phyloP scores from a whole-genome alignment of 2,329 filamentous ascomycete species.

The Byssoonygena ceratinophila region DNA sequence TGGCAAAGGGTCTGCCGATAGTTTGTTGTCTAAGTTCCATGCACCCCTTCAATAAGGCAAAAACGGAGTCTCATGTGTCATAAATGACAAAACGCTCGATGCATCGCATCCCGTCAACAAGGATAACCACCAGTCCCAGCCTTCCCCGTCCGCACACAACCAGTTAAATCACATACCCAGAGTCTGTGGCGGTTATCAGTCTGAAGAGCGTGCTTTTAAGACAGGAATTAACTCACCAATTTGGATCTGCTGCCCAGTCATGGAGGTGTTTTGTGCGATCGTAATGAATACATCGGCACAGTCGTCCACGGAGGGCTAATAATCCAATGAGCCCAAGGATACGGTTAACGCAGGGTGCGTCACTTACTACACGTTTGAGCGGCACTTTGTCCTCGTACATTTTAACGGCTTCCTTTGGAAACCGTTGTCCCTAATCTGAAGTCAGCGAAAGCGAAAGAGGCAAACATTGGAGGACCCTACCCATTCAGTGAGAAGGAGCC shows the following conservation, averaged over 20 bases:
- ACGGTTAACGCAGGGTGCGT: not conserved
- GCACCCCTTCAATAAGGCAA: slow-evolving; percentile 25
- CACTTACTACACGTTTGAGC: slow-evolving; percentile 49
- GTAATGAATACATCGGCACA: slow-evolving; percentile 33
- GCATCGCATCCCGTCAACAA: not conserved
- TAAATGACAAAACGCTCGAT: not conserved
- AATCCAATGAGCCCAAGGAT: slow-evolving; percentile 13
- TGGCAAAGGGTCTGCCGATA: slow-evolving; percentile 20
- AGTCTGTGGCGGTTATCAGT: slow-evolving; percentile 21
- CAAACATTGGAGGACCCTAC: slow-evolving; percentile 26
- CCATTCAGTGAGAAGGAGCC: slow-evolving; percentile 59
- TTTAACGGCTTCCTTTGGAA: slow-evolving; percentile 48
- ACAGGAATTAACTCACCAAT: slow-evolving; percentile 28
- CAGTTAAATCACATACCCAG: slow-evolving; percentile 23
- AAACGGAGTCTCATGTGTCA: not conserved
- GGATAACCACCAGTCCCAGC: not conserved
- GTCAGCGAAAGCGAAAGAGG: not conserved
- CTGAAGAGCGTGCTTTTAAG: not conserved
- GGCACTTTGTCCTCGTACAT: slow-evolving; percentile 45
- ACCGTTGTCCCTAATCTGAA: slow-evolving; percentile 42
- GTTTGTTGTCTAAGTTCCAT: slow-evolving; percentile 22
- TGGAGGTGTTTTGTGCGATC: slow-evolving; percentile 37
- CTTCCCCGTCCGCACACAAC: not conserved
- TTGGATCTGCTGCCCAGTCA: slow-evolving; percentile 38
- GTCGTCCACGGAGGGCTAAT: slow-evolving; percentile 33